phyloP scores from a whole-genome alignment of 192 early-diverging fungal species.

The Rhizophlyctis rosea region DNA sequence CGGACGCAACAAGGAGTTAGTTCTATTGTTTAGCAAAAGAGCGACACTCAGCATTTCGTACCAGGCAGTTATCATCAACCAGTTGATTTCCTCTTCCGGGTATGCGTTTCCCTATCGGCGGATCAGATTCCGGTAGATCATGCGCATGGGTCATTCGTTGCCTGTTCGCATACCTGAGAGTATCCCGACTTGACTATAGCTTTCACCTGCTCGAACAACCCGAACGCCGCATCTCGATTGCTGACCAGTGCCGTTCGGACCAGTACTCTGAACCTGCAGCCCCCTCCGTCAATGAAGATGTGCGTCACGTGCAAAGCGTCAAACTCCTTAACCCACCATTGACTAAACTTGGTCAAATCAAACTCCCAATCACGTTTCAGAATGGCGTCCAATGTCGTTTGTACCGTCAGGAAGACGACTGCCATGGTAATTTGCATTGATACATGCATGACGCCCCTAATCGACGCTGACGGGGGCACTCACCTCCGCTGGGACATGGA shows the following conservation, averaged over 20 bases:
- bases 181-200: slow-evolving; percentile 1
- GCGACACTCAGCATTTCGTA: neutral
- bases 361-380: slow-evolving; percentile 18
- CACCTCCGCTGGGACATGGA: slow-evolving; percentile 18
- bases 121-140: neutral
- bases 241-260: slow-evolving; percentile 20
- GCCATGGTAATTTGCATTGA: neutral
- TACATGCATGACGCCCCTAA: no score
- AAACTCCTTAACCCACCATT: slow-evolving; percentile 14
- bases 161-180: neutral
- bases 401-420: slow-evolving; percentile 26
- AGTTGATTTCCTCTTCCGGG: slow-evolving; percentile 20
- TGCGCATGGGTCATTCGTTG: neutral
- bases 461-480: neutral
- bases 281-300: neutral
- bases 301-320: neutral
- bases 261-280: slow-evolving; percentile 21
- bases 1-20: neutral
- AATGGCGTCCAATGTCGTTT: slow-evolving; percentile 14
- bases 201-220: slow-evolving; percentile 9
- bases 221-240: slow-evolving; percentile 12
- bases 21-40: no score
- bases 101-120: slow-evolving; percentile 11
- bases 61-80: slow-evolving; percentile 29
- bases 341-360: slow-evolving; percentile 23